These are phyloP conservation scores for Leccinum griseonigrum DNA, from an alignment of 1,284 basidiomycete species.

Conservation along the genomic window DNA sequence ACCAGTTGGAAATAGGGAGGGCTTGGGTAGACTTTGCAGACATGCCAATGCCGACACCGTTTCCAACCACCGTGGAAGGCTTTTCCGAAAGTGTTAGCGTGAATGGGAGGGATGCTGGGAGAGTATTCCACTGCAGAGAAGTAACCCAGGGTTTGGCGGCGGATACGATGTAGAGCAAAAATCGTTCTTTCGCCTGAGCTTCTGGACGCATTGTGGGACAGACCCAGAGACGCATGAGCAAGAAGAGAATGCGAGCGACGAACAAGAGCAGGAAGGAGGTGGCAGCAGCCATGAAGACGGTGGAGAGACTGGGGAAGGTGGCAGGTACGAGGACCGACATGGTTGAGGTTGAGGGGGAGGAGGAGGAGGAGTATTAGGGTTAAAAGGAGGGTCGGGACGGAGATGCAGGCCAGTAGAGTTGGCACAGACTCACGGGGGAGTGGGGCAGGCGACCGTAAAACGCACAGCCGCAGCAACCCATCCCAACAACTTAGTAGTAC, in stretches of 20 bases:
- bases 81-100: slow-evolving; percentile 25
- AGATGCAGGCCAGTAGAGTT: slow-evolving; percentile 26
- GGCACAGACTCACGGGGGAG: slow-evolving; percentile 5
- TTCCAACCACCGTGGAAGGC: slow-evolving; percentile 7
- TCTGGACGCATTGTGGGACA: slow-evolving; percentile 17
- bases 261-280: slow-evolving; percentile 27
- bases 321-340: slow-evolving; percentile 34
- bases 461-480: slow-evolving; percentile 15
- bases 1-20: slow-evolving; percentile 23
- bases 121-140: slow-evolving; percentile 26
- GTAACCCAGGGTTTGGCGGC: slow-evolving; percentile 14
- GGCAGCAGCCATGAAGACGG: slow-evolving; percentile 32
- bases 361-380: slow-evolving; percentile 6
- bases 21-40: slow-evolving; percentile 12
- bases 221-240: slow-evolving; percentile 29
- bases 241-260: slow-evolving; percentile 32
- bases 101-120: slow-evolving; percentile 31
- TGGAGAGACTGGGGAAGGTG: slow-evolving; percentile 29
- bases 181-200: slow-evolving; percentile 16
- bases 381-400: slow-evolving; percentile 21
- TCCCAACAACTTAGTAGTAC: neutral
- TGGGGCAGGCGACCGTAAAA: slow-evolving; percentile 7
- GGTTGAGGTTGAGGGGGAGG: neutral
- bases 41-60: slow-evolving; percentile 2
- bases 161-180: slow-evolving; percentile 3